phyloP scores from a whole-genome alignment of 176 grass and related monocot species.

The Cenchrus purpureus region DNA sequence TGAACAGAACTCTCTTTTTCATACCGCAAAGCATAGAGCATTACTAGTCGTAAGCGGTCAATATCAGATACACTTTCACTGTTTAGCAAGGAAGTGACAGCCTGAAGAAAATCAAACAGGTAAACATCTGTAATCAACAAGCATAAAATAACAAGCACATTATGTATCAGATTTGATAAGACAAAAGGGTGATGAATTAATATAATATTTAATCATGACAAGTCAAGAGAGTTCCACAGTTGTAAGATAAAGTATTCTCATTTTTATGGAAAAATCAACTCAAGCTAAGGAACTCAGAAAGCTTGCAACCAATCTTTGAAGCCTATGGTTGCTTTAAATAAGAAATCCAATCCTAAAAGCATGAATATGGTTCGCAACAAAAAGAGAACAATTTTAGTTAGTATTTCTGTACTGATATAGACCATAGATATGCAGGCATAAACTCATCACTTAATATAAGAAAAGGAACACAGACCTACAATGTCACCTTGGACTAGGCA shows the following conservation, averaged over 20 bases:
- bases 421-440: neutral
- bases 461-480: neutral
- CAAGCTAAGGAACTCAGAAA: neutral
- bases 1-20: slow-evolving; percentile 99
- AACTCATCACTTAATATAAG: neutral
- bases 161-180: slow-evolving; percentile 9
- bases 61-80: slow-evolving; percentile 92
- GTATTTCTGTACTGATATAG: neutral
- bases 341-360: neutral
- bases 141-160: slow-evolving; percentile 3
- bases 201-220: slow-evolving; percentile 1
- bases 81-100: slow-evolving; percentile 83
- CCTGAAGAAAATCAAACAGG: slow-evolving; percentile 57
- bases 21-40: slow-evolving; percentile 95
- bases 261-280: slow-evolving; percentile 12
- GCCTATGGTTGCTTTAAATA: neutral
- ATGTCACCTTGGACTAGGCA: neutral
- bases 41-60: slow-evolving; percentile 80
- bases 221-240: slow-evolving; percentile 4
- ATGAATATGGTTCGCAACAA: slow-evolving; percentile 19
- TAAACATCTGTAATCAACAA: slow-evolving; percentile 24
- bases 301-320: neutral
- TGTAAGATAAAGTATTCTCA: slow-evolving; percentile 6
- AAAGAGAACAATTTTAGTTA: slow-evolving; percentile 12
- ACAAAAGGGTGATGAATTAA: slow-evolving; percentile 12